Evolutionary conservation across 306 rosid genomes (phyloP).

Genomic region (Quercus cerris): DNA sequence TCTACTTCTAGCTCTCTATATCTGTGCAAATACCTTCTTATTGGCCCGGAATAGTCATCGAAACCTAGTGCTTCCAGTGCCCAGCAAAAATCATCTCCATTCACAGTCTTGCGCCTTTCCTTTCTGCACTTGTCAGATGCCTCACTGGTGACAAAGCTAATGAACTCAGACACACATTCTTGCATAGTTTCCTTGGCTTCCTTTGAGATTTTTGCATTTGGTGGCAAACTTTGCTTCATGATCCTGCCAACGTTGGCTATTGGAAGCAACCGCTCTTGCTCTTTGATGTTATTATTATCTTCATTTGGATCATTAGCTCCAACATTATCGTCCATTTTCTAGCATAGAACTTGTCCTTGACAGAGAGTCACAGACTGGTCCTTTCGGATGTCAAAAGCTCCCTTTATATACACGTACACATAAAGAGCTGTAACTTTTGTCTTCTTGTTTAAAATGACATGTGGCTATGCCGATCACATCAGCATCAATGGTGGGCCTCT

Average conservation of each 20-base stretch:
- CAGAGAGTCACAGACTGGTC: background rate
- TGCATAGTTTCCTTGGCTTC: conserved; percentile 95
- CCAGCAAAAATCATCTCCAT: conserved; percentile 89
- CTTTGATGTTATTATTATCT: conserved; percentile 48
- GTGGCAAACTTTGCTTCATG: conserved; percentile 87
- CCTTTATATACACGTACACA: background rate
- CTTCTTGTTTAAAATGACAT: no score
- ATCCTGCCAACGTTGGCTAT: conserved; percentile 92
- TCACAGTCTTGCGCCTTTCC: conserved; percentile 92
- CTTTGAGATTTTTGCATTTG: conserved; percentile 83
- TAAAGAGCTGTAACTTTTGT: background rate
- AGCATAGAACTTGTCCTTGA: no score
- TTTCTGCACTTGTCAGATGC: conserved; percentile 93
- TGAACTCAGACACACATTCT: conserved; percentile 91
- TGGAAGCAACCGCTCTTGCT: conserved; percentile 91
- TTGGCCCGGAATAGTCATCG: conserved; percentile 80
- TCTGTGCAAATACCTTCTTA: conserved; percentile 68
- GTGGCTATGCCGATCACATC: background rate
- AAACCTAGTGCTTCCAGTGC: conserved; percentile 75
- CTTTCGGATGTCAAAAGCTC: background rate
- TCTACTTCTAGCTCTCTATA: conserved; percentile 74
- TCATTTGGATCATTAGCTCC: conserved; percentile 10
- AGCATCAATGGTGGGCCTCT: background rate
- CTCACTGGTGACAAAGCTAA: conserved; percentile 89
- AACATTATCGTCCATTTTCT: background rate